Evolutionary conservation across 1,284 basidiomycete species (phyloP), one percentile per base, ranked within the genome.

Genomic region (Tilletia horrida): DNA sequence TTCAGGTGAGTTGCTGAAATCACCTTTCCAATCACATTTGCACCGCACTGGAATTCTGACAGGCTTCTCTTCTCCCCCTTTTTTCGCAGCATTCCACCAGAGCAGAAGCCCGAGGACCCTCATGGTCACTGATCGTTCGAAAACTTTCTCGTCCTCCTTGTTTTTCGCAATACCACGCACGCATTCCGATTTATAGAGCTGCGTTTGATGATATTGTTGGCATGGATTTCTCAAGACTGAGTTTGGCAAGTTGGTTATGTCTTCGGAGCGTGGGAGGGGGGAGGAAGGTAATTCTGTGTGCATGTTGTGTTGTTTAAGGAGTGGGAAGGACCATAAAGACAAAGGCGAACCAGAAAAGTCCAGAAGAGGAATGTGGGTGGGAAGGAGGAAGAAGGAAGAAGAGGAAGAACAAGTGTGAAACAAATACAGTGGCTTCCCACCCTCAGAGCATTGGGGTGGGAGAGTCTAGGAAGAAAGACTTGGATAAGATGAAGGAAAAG

Each of bases 1-100:
- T 59, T 59, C 55, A 59, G 55, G 55, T 59, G 55, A 59, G 55
- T 48, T 48, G 7, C 6, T 18, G 27, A n/a, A n/a, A 59, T 35
- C 6, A 13, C 14, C 31, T 31, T 35, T 59, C 25, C 16, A 16
- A 35, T 8, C 31, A n/a, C 13, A 3, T 7, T 35, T 59, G 16
- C 11, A 25, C 35, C 27, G 1, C 11, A 40, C 31, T 14, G 14
- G 3, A 18, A 27, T 23, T 52, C 55, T 59, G 55, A 59, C 29
- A 25, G 23, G 6, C 35, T 35, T 16, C 6, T 59, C 14, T 18
- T 52, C 50, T 13, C 14, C 8, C 23, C 18, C 18, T 8, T n/a
- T 16, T 48, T n/a, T 48, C n/a, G 23, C 55, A 59, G 55, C 27
- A 59, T 59, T 29, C 55, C 55, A 21, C 55, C 55, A 29, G 27